These are phyloP conservation scores for Penicillium turbatum DNA, from an alignment of 495 filamentous ascomycete genomes.

Conservation along the genomic window DNA sequence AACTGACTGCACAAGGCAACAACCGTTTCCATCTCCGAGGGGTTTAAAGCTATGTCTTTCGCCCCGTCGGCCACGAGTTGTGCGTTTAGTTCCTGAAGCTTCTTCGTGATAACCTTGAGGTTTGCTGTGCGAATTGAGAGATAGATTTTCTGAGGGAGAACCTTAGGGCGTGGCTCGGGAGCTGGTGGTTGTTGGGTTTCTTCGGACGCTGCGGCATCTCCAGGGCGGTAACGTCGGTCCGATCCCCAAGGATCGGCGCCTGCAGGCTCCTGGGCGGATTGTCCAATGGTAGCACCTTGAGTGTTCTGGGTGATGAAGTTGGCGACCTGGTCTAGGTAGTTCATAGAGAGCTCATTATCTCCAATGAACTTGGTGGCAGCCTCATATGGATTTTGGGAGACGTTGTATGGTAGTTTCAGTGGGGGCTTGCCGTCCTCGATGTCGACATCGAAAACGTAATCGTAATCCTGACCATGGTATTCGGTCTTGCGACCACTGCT, in stretches of 20 bases:
- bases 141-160: constrained; percentile 79
- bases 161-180: constrained; percentile 50
- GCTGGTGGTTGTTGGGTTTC: constrained; percentile 27
- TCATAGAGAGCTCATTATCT: constrained; percentile 85
- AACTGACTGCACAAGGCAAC: constrained; percentile 52
- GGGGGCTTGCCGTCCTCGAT: constrained; percentile 94
- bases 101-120: constrained; percentile 63
- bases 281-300: constrained; percentile 75
- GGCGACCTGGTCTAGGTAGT: constrained; percentile 88
- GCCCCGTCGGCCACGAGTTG: constrained; percentile 60
- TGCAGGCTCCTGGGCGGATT: constrained; percentile 37
- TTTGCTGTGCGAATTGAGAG: constrained; percentile 64
- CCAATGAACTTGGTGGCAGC: constrained; percentile 87
- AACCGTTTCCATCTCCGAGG: constrained; percentile 59
- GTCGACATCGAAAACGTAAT: constrained; percentile 97
- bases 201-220: constrained; percentile 44
- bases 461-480: constrained; percentile 84
- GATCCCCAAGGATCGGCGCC: constrained; percentile 71
- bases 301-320: constrained; percentile 91
- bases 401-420: constrained; percentile 89
- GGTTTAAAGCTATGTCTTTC: constrained; percentile 70
- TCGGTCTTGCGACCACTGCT: constrained; percentile 71
- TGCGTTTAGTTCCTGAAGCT: constrained; percentile 67
- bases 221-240: constrained; percentile 74
- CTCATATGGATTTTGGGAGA: constrained; percentile 88